These are phyloP conservation scores for Monilinia aucupariae DNA, from an alignment of 2,329 filamentous ascomycete species.

Conservation along the genomic window DNA sequence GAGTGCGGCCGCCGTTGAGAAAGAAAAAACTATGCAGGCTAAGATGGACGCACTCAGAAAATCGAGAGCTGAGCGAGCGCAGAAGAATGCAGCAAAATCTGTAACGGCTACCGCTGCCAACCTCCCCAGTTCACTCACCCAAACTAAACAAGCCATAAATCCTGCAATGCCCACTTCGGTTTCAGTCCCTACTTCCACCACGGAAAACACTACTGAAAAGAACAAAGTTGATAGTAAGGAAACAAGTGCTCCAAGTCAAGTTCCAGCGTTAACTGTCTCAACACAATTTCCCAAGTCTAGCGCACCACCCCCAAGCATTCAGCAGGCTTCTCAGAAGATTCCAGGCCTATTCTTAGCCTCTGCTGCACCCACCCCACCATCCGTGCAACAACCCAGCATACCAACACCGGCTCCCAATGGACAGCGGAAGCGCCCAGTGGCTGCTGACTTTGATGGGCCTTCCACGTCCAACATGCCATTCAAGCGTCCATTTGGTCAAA, in stretches of 20 bases:
- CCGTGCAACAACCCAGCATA: conserved; percentile 8
- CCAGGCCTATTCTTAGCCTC: conserved; percentile 33
- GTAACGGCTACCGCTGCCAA: conserved; percentile 13
- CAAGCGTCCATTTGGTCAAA: conserved; percentile 58
- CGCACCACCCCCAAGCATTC: conserved; percentile 1
- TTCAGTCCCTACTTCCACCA: conserved; percentile 5
- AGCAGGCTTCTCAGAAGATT: conserved; percentile 12
- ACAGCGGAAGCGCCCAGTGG: conserved; percentile 54
- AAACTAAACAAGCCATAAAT: conserved; percentile 4
- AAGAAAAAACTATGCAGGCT: conserved; percentile 66
- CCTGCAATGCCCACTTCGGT: background rate
- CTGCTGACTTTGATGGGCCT: conserved; percentile 64
- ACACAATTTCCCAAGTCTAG: conserved; percentile 2
- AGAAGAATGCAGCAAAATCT: conserved; percentile 36
- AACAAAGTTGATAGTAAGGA: background rate
- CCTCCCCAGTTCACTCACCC: conserved; percentile 1
- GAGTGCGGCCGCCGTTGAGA: conserved; percentile 52
- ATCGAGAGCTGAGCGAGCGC: conserved; percentile 43
- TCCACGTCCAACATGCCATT: conserved; percentile 33
- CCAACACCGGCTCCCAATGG: conserved; percentile 10
- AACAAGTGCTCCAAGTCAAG: background rate
- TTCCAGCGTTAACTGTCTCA: background rate
- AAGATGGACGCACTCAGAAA: conserved; percentile 72
- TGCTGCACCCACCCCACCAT: conserved; percentile 16
- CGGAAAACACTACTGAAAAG: background rate